Evolutionary conservation across 2,329 filamentous ascomycete species (phyloP).

Genomic region (Pleurostoma richardsiae): DNA sequence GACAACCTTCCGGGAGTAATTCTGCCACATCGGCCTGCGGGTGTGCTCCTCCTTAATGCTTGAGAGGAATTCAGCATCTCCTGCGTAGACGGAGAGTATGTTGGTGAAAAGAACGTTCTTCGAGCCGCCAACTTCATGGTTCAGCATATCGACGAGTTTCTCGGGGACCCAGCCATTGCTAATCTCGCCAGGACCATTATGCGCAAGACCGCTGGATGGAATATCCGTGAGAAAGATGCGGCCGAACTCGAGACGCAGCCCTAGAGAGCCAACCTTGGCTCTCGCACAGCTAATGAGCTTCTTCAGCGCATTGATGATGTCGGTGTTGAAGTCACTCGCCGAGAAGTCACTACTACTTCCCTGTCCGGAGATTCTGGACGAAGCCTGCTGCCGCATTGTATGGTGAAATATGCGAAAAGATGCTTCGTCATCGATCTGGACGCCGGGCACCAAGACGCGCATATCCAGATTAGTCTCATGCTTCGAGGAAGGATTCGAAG

Average conservation of each 20-base stretch:
- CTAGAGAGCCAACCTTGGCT: constrained; percentile 8
- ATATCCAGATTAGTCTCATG: no score
- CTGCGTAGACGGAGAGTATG: constrained; percentile 17
- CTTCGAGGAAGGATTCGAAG: no score
- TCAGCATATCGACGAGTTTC: constrained; percentile 9
- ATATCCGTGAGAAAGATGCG: constrained; percentile 17
- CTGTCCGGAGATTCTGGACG: background rate
- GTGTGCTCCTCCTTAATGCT: constrained; percentile 4
- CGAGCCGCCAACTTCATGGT: constrained; percentile 4
- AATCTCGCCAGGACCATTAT: constrained; percentile 10
- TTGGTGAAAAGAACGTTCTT: constrained; percentile 19
- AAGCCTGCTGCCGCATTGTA: constrained; percentile 1
- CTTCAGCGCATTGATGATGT: constrained; percentile 1
- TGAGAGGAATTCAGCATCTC: constrained; percentile 13
- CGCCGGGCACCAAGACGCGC: background rate
- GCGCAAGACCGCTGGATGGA: constrained; percentile 13
- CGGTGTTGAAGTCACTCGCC: no score
- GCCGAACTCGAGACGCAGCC: constrained; percentile 20
- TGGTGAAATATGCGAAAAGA: background rate
- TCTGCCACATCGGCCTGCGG: background rate
- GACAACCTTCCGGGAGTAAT: constrained; percentile 3
- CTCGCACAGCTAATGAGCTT: constrained; percentile 2
- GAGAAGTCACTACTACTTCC: no score
- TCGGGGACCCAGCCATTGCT: constrained; percentile 16
- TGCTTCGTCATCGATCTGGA: background rate